Evolutionary conservation across 495 filamentous ascomycete species (phyloP).

Genomic region (Trichoderma erinaceum): DNA sequence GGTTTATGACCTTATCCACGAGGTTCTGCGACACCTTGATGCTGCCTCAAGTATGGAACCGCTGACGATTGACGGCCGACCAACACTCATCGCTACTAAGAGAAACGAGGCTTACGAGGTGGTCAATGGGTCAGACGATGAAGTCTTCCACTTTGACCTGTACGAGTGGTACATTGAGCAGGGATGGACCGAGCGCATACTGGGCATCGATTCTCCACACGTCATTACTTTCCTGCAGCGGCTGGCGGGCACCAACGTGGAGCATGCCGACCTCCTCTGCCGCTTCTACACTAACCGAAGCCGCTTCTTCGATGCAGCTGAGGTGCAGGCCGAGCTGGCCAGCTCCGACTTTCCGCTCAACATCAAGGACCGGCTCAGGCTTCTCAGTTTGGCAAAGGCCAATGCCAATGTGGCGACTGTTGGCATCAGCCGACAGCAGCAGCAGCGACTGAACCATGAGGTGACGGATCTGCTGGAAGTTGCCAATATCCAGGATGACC

Average conservation of each 20-base stretch:
- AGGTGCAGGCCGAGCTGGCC: slow-evolving; percentile 77
- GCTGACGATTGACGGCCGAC: slow-evolving; percentile 68
- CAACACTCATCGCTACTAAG: slow-evolving; percentile 66
- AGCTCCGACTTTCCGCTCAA: slow-evolving; percentile 68
- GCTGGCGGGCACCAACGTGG: slow-evolving; percentile 57
- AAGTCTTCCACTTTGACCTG: slow-evolving; percentile 86
- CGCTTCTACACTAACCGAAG: slow-evolving; percentile 74
- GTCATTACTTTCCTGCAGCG: slow-evolving; percentile 82
- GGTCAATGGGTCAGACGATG: slow-evolving; percentile 77
- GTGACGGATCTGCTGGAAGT: slow-evolving; percentile 84
- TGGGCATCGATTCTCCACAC: slow-evolving; percentile 73
- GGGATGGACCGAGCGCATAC: slow-evolving; percentile 73
- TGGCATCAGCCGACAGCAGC: slow-evolving; percentile 64
- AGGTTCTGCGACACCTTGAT: slow-evolving; percentile 71
- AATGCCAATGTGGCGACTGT: slow-evolving; percentile 72
- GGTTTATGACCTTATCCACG: slow-evolving; percentile 79
- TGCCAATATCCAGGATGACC: slow-evolving; percentile 89
- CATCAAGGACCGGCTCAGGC: slow-evolving; percentile 76
- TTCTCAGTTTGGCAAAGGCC: slow-evolving; percentile 78
- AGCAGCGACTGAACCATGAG: slow-evolving; percentile 72
- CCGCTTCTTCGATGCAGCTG: slow-evolving; percentile 75
- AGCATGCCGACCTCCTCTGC: slow-evolving; percentile 88
- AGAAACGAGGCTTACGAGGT: slow-evolving; percentile 80
- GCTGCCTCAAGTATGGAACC: slow-evolving; percentile 55
- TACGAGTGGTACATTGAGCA: slow-evolving; percentile 94